Percentiles rank a stretch among this genome's conserved stretches.
These are phyloP conservation scores for Sclerotinia sclerotiorum DNA, from an alignment of 2,329 filamentous ascomycete genomes.

Conservation along the genomic window DNA sequence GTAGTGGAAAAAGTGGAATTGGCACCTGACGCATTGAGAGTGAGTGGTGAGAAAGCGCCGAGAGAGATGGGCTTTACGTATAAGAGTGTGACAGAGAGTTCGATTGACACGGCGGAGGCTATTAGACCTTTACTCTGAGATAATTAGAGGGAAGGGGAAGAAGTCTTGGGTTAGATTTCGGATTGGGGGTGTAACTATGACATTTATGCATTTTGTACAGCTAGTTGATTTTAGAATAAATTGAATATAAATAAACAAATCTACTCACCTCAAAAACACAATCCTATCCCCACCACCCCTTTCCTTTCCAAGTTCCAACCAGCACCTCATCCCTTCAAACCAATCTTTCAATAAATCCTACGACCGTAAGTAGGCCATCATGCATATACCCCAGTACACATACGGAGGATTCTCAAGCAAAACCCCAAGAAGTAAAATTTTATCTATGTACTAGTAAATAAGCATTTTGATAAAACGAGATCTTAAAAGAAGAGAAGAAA, in stretches of 20 bases:
- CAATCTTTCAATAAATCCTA: too few species aligned
- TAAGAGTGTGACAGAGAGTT: conserved; percentile 34
- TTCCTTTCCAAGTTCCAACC: too few species aligned
- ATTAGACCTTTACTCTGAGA: conserved; percentile 34
- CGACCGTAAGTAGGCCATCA: too few species aligned
- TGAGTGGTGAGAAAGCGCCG: conserved; percentile 38
- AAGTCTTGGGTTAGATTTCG: background rate
- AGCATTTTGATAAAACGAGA: too few species aligned
- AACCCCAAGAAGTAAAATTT: too few species aligned
- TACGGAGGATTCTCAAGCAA: too few species aligned
- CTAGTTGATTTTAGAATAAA: background rate
- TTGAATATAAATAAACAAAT: background rate
- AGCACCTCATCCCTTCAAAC: too few species aligned
- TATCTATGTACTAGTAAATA: too few species aligned
- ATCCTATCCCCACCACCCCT: too few species aligned
- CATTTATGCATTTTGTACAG: background rate
- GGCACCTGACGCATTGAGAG: conserved; percentile 28
- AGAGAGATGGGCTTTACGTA: conserved; percentile 37
- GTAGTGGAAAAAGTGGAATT: conserved; percentile 27
- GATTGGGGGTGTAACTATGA: background rate
- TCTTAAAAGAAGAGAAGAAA: too few species aligned
- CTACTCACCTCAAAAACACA: too few species aligned
- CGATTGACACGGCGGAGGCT: conserved; percentile 42
- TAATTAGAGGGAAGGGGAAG: background rate
- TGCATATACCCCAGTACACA: too few species aligned